Percentiles rank a stretch among this genome's conserved stretches.
These are phyloP conservation scores for Vicia faba DNA, from an alignment of 306 rosid species.

Conservation along the genomic window DNA sequence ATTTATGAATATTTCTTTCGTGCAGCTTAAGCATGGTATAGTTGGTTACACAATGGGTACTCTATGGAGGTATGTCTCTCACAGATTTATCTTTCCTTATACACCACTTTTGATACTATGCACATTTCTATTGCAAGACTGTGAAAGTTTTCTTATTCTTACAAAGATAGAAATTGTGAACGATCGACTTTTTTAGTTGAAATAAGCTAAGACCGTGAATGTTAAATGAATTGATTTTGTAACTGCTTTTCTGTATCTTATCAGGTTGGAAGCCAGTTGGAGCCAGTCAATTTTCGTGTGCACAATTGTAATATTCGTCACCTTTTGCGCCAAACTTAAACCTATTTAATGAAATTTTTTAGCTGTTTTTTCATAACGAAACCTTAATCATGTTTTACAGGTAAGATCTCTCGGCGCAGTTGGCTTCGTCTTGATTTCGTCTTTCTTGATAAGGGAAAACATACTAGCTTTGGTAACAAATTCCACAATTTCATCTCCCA, in stretches of 20 bases:
- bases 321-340: constrained; percentile 36
- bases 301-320: constrained; percentile 72
- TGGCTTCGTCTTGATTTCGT: constrained; percentile 78
- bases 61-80: constrained; percentile 97
- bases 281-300: constrained; percentile 71
- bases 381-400: constrained; percentile 46
- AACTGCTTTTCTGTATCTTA: constrained; percentile 29
- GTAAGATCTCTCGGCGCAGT: constrained; percentile 84
- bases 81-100: constrained; percentile 1
- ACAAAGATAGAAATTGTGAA: neutral
- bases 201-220: neutral
- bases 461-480: constrained; percentile 79
- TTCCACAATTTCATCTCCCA: neutral
- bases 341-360: constrained; percentile 23
- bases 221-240: neutral
- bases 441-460: constrained; percentile 94
- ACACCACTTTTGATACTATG: neutral
- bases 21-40: constrained; percentile 96
- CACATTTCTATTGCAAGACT: neutral
- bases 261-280: constrained; percentile 82
- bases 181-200: neutral
- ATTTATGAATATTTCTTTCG: constrained; percentile 44
- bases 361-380: neutral
- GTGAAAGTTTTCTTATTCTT: neutral
- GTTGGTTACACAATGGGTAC: constrained; percentile 86